Evolutionary conservation across 2,329 filamentous ascomycete genomes (phyloP), one percentile per base, ranked within the genome.

Genomic region (Paecilomyces niveus): DNA sequence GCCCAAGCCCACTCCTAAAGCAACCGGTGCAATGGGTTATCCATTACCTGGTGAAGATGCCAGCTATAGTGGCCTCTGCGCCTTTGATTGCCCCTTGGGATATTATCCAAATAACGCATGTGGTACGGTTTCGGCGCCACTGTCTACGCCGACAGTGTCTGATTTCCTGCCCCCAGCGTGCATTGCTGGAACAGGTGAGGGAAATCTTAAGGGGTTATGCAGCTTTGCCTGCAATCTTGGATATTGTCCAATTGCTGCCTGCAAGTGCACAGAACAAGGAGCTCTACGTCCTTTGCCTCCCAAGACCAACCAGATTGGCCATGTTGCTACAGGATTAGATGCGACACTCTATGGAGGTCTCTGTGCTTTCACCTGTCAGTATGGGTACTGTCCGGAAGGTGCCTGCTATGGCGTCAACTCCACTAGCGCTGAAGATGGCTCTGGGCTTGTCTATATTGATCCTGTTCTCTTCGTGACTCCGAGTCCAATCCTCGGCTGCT

Each of bases 61-160:
- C 6, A 58, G 45, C 13, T 70, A 65, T 58, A 26, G 26, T 1
- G 56, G 57, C 1, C 54, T 65, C n/a, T 65, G 63, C 32, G 31
- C 31, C 11, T 65, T 61, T 24, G 54, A 49, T n/a, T 65, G 63
- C 56, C 57, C 54, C n/a, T 49, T 55, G n/a, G 62, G 60, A 3
- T 61, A 57, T 51, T 63, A 62, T 39, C 63, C 63, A 9, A 15
- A 21, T n/a, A 24, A 51, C 24, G 32, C 58, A 51, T 55, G 62
- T 54, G 55, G 54, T 5, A 33, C 26, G 4, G 15, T 24, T 11
- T 56, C 53, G 10, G 33, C 24, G 54, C 57, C 31, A 52, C 18
- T 31, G 49, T 59, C 24, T 22, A 59, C 54, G 9, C 31, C 54
- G 3, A 56, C 54, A 7, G 35, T 45, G 11, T 49, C 54, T n/a